Evolutionary conservation across 2,329 filamentous ascomycete species (phyloP).

Genomic region (Aspergillus clavatus): DNA sequence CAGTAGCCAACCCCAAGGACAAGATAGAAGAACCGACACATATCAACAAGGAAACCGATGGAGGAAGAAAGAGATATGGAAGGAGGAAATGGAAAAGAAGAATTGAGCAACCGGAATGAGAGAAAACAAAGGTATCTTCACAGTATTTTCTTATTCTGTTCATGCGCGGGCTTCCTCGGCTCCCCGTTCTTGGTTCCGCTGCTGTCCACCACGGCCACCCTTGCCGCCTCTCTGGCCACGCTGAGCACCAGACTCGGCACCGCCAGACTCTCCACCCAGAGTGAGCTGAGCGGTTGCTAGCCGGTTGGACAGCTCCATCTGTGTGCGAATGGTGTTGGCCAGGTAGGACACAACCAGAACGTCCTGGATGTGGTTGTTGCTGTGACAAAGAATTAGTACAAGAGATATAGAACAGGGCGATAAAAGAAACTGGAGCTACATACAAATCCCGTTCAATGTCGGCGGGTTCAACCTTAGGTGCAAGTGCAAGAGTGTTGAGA

Average conservation of each 20-base stretch:
- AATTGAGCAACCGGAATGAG: conserved; percentile 12
- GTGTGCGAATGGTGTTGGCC: conserved; percentile 96
- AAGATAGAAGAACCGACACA: conserved; percentile 12
- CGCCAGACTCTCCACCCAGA: conserved; percentile 45
- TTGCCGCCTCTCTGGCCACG: conserved; percentile 41
- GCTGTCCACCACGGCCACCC: conserved; percentile 36
- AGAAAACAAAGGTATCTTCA: conserved; percentile 24
- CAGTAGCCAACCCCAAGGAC: conserved; percentile 11
- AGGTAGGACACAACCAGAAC: conserved; percentile 97
- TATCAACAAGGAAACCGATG: conserved; percentile 8
- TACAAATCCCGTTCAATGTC: conserved; percentile 94
- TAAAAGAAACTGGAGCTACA: conserved; percentile 17
- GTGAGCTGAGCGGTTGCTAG: conserved; percentile 74
- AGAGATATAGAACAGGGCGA: conserved; percentile 7
- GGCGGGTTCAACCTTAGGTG: conserved; percentile 85
- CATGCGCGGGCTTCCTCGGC: conserved; percentile 38
- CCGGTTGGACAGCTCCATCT: conserved; percentile 96
- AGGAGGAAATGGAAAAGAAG: conserved; percentile 7
- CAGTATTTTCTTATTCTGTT: conserved; percentile 13
- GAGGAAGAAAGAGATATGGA: conserved; percentile 3
- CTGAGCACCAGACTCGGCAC: conserved; percentile 33
- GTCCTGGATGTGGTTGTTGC: conserved; percentile 99
- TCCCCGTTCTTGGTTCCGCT: conserved; percentile 36
- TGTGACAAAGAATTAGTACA: conserved; percentile 34
- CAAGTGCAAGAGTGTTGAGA: conserved; percentile 85